Base-by-base conservation (phyloP, 352 stramenopile species). In the Globisporangium cystogenes region DNA sequence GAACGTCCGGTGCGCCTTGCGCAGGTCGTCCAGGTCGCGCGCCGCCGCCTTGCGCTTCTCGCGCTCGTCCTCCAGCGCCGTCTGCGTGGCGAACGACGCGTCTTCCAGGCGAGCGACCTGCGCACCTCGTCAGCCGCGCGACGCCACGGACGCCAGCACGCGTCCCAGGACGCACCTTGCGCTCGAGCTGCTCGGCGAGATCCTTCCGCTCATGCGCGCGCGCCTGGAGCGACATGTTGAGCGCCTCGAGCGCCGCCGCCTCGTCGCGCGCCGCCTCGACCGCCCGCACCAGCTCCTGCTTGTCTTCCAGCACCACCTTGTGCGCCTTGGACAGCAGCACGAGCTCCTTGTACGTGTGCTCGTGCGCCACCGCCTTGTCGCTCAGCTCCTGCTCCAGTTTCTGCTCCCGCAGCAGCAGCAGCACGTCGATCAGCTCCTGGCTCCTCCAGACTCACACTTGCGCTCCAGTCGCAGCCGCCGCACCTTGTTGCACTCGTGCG, bases 251-350 rank as follows among this genome's bases (percentile, higher is more conserved):
- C 41, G 59, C 77, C 46, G 67, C 59, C 48, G 82, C 29, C 24
- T 86, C 64, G 50, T 87, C 74, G 10, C 68, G 65, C 39, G 84
- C 57, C 0, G 55, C 51, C 21, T 87, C 75, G 14, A 81, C 57
- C 23, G 85, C 71, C 31, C 64, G 68, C 41, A 74, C 62, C 20
- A 78, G 47, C n/a, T 45, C 67, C 23, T 74, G 57, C 20, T 86
- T 87, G 52, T 93, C 78, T 11, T 87, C 76, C 14, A 57, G 62
- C 37, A 87, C 52, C 23, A 67, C 68, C 62, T 91, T 88, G 59
- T 93, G 78, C 2, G 78, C 82, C 51, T 93, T 93, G 7, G 80
- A 79, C 7, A 93, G 52, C 45, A 93, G 43, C 5, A 93, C 78
- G 1, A 93, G 64, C 54, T 93, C 78, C 47, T 87, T 90, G 62